phyloP scores from a whole-genome alignment of 2,329 filamentous ascomycete genomes.

The Aspergillus caelatus region DNA sequence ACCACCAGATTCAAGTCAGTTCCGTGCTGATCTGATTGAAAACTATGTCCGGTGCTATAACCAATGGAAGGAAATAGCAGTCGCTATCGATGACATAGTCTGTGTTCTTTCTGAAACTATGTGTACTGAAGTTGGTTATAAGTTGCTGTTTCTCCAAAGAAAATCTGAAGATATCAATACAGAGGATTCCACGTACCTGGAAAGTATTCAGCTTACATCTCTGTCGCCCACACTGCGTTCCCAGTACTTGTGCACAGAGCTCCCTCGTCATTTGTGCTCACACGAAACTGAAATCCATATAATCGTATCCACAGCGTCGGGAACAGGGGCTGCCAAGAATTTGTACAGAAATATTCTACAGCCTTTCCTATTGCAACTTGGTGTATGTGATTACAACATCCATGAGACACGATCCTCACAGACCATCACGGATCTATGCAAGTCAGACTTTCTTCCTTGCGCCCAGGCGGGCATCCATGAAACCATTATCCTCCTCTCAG shows the following conservation, averaged over 20 bases:
- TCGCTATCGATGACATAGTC: constrained; percentile 29
- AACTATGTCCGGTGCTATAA: constrained; percentile 23
- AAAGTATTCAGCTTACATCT: constrained; percentile 19
- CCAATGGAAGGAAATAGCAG: constrained; percentile 13
- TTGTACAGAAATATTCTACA: constrained; percentile 61
- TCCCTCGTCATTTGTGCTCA: constrained; percentile 26
- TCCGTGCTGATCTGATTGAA: background rate
- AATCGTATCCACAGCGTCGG: constrained; percentile 69
- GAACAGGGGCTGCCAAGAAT: constrained; percentile 58
- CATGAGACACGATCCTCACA: constrained; percentile 65
- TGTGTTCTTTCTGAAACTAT: constrained; percentile 23
- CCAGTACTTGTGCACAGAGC: constrained; percentile 17
- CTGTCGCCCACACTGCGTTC: constrained; percentile 22
- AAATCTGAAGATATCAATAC: background rate
- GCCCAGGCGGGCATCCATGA: constrained; percentile 55
- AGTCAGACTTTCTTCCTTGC: constrained; percentile 48
- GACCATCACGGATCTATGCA: constrained; percentile 67
- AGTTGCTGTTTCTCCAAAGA: constrained; percentile 27
- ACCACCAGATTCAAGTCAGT: background rate
- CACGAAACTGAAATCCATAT: constrained; percentile 51
- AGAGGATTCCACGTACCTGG: constrained; percentile 13
- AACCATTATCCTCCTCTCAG: constrained; percentile 77
- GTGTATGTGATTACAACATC: constrained; percentile 54
- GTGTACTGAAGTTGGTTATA: constrained; percentile 14
- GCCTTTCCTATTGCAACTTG: constrained; percentile 57